Conservation (phyloP, 495 filamentous ascomycete species). For the Penicillium ucsense region DNA sequence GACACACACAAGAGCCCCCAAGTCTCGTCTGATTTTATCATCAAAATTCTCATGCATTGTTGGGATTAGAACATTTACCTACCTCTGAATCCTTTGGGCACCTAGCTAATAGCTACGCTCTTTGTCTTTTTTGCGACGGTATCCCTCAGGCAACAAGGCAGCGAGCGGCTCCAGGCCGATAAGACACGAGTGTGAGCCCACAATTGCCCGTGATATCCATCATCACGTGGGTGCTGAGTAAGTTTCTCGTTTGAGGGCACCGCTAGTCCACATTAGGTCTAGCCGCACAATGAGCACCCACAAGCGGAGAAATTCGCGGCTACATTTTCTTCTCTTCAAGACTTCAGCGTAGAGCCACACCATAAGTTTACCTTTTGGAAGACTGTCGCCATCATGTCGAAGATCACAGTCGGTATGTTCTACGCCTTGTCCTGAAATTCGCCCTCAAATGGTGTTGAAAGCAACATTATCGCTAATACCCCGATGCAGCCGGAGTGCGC, state of each 20-base stretch:
- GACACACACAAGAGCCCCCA: too few relatives aligned
- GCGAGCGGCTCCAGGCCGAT: neutral
- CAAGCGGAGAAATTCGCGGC: slow-evolving; percentile 39
- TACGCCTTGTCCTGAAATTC: neutral
- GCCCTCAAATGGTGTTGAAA: neutral
- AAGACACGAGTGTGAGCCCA: too few relatives aligned
- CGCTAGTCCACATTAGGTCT: slow-evolving; percentile 19
- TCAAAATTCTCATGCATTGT: too few relatives aligned
- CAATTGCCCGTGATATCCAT: too few relatives aligned
- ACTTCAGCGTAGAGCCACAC: slow-evolving; percentile 56
- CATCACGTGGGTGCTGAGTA: slow-evolving; percentile 10
- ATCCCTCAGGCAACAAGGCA: neutral
- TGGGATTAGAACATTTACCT: too few relatives aligned
- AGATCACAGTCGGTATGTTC: slow-evolving; percentile 76
- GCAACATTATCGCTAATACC: slow-evolving; percentile 11
- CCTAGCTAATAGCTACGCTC: neutral
- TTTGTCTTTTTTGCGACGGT: neutral
- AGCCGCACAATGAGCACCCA: slow-evolving; percentile 26
- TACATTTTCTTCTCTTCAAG: slow-evolving; percentile 18
- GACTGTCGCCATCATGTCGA: slow-evolving; percentile 63
- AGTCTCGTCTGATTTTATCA: too few relatives aligned
- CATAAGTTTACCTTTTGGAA: slow-evolving; percentile 57
- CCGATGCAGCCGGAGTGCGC: slow-evolving; percentile 79
- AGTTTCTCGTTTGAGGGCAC: slow-evolving; percentile 26
- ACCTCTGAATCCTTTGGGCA: neutral